Evolutionary conservation across 2,329 filamentous ascomycete species (phyloP).

Genomic region (Xylaria sp.): DNA sequence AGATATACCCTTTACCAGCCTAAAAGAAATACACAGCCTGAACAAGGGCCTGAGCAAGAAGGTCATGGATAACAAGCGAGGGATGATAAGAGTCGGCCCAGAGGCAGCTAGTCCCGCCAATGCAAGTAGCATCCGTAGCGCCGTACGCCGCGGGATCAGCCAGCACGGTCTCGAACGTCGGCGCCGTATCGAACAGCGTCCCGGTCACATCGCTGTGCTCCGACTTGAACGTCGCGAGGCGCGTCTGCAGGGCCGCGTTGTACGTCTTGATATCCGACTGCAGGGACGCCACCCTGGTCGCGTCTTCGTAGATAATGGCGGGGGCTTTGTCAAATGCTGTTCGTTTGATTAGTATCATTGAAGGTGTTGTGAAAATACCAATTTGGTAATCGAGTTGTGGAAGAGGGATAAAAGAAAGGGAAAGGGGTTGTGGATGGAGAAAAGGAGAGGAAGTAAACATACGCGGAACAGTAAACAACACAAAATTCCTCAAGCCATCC

Average conservation of each 20-base stretch:
- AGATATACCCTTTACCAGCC: no score
- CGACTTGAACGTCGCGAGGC: slow-evolving; percentile 25
- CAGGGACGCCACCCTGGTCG: slow-evolving; percentile 21
- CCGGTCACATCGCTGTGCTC: slow-evolving; percentile 21
- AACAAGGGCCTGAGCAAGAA: slow-evolving; percentile 26
- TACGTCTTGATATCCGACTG: slow-evolving; percentile 30
- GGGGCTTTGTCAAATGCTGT: slow-evolving; percentile 31
- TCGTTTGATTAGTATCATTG: no score
- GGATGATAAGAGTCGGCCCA: slow-evolving; percentile 33
- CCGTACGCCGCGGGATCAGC: slow-evolving; percentile 33
- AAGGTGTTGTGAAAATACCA: no score
- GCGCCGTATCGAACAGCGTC: slow-evolving; percentile 29
- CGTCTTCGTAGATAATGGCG: slow-evolving; percentile 19
- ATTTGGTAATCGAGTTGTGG: no score
- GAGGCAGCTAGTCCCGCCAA: slow-evolving; percentile 29
- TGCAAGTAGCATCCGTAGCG: slow-evolving; percentile 29
- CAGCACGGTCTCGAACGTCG: slow-evolving; percentile 25
- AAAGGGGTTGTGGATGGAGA: no score
- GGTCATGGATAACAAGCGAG: slow-evolving; percentile 28
- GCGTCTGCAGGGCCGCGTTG: slow-evolving; percentile 25
- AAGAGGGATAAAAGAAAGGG: no score
- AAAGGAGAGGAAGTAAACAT: background rate
- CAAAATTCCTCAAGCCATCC: slow-evolving; percentile 29
- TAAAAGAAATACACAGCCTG: slow-evolving; percentile 30
- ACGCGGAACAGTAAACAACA: slow-evolving; percentile 31